Evolutionary conservation across 257 asterid species (phyloP).

Genomic region (Scutellaria baicalensis): DNA sequence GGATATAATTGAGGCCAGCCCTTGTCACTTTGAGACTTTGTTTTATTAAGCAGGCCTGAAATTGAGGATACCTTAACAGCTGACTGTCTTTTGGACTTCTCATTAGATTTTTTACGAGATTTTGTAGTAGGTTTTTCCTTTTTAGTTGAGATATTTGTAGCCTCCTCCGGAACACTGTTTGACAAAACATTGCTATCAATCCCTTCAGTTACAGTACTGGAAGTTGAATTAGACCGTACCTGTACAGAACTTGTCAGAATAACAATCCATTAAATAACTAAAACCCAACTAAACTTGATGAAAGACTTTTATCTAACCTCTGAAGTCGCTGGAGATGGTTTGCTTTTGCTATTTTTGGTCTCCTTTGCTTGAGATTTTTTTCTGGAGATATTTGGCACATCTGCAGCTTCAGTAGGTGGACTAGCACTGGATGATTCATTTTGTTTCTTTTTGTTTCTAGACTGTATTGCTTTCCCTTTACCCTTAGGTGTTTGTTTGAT

Average conservation of each 20-base stretch:
- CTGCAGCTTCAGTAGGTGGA: slow-evolving; percentile 32
- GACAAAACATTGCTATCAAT: slow-evolving; percentile 17
- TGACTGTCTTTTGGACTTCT: slow-evolving; percentile 19
- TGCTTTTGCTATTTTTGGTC: slow-evolving; percentile 22
- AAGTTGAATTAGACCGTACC: slow-evolving; percentile 35
- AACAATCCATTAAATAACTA: slow-evolving; percentile 13
- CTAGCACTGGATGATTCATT: slow-evolving; percentile 23
- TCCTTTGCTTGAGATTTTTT: slow-evolving; percentile 30
- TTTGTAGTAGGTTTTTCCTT: slow-evolving; percentile 32
- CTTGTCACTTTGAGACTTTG: slow-evolving; percentile 25
- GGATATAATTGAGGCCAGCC: slow-evolving; percentile 67
- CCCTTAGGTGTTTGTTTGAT: slow-evolving; percentile 21
- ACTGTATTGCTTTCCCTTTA: slow-evolving; percentile 34
- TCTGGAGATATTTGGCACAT: slow-evolving; percentile 21
- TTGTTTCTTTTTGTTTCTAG: slow-evolving; percentile 40
- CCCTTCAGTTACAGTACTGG: slow-evolving; percentile 26
- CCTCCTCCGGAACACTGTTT: slow-evolving; percentile 25
- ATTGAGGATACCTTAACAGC: slow-evolving; percentile 19
- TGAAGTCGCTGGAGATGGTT: slow-evolving; percentile 21
- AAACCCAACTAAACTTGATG: slow-evolving; percentile 7
- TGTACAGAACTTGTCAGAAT: slow-evolving; percentile 22
- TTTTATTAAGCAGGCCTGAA: slow-evolving; percentile 19
- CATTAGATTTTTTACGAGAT: slow-evolving; percentile 18
- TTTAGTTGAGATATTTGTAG: slow-evolving; percentile 26
- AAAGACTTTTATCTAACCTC: slow-evolving; percentile 45